Percentiles rank a stretch among this genome's conserved stretches.
These are phyloP conservation scores for Xylaria flabelliformis DNA, from an alignment of 495 filamentous ascomycete genomes.

Conservation along the genomic window DNA sequence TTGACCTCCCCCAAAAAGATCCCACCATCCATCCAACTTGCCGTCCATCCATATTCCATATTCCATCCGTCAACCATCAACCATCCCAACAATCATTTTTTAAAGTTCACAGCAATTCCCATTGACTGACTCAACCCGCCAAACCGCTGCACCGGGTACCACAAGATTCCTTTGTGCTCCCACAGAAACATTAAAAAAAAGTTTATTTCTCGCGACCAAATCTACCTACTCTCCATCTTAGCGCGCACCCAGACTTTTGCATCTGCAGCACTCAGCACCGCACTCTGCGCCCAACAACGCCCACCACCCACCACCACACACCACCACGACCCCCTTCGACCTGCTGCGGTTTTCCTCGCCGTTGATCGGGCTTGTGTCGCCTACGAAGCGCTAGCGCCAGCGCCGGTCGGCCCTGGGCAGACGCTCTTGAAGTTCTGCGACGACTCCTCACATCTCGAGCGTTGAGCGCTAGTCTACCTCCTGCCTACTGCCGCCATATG, in stretches of 20 bases:
- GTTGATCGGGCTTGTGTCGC: conserved; percentile 15
- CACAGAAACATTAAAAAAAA: not conserved
- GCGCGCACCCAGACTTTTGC: conserved; percentile 7
- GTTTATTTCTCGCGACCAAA: conserved; percentile 6
- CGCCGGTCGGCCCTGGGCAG: not conserved
- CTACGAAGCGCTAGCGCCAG: conserved; percentile 4
- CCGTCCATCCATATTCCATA: not conserved
- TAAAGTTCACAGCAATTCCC: conserved; percentile 11
- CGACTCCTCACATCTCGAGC: not conserved
- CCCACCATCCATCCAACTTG: not conserved
- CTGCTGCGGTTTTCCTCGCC: not conserved
- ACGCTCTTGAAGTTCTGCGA: conserved; percentile 3
- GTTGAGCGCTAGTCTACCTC: conserved; percentile 3
- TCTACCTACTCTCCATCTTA: not conserved
- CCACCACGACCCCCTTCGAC: not conserved
- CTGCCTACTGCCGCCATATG: not conserved
- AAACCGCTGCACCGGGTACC: not conserved
- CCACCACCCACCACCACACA: not conserved
- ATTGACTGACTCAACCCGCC: conserved; percentile 3
- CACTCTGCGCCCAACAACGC: conserved; percentile 1
- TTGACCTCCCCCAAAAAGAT: conserved; percentile 5
- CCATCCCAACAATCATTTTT: conserved; percentile 14
- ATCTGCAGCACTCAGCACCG: not conserved
- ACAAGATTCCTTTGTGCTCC: not conserved
- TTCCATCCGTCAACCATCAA: not conserved